A percentile compares a stretch with the other conserved stretches of the same genome.
phyloP scores from a whole-genome alignment of 169 alveolate genomes.

The Plasmodium billcollinsi region DNA sequence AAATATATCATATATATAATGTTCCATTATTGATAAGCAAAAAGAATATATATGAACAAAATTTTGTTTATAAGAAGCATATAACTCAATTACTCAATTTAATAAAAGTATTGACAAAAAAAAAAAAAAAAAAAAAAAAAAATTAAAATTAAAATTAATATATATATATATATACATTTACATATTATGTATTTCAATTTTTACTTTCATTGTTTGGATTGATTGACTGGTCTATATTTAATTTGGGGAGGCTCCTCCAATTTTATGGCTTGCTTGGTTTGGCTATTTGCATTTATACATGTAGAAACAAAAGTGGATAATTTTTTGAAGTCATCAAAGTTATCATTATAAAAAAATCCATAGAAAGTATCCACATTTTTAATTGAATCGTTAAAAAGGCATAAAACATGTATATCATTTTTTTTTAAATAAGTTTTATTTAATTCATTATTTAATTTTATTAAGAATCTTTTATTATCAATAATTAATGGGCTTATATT shows the following conservation, averaged over 20 bases:
- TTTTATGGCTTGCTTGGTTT: constrained; percentile 16
- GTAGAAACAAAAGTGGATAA: constrained; percentile 35
- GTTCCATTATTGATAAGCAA: no score
- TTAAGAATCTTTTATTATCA: constrained; percentile 27
- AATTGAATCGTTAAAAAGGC: constrained; percentile 24
- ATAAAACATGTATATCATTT: constrained; percentile 63
- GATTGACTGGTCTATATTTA: constrained; percentile 50
- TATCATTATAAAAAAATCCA: constrained; percentile 65
- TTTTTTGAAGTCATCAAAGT: constrained; percentile 55
- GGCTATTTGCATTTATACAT: constrained; percentile 41
- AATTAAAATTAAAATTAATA: background rate
- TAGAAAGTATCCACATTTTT: constrained; percentile 4
- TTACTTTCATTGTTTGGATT: background rate
- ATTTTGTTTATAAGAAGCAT: no score
- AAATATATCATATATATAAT: no score
- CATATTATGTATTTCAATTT: background rate
- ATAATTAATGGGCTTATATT: constrained; percentile 43
- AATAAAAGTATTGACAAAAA: background rate
- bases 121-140: background rate
- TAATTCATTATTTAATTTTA: constrained; percentile 63
- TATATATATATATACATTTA: constrained; percentile 9
- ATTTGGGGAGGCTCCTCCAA: constrained; percentile 38
- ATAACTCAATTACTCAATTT: no score
- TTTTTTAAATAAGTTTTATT: constrained; percentile 38
- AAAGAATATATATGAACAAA: no score